Evolutionary conservation across 1,139 yeast genomes (phyloP).

Genomic region (Geotrichum restrictum): DNA sequence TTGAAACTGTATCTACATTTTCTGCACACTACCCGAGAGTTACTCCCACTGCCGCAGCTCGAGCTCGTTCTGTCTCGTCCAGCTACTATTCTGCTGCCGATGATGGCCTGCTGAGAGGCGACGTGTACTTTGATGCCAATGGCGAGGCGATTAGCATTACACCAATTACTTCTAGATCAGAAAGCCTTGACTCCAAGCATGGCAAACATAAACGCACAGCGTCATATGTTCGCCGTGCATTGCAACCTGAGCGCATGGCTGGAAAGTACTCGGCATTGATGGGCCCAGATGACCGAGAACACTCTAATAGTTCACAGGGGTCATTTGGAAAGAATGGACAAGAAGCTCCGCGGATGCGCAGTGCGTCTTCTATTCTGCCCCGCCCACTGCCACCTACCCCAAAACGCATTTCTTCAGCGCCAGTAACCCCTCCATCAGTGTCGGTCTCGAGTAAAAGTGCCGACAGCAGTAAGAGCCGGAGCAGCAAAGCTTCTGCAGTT

Average conservation of each 20-base stretch:
- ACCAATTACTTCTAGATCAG: conserved; percentile 5
- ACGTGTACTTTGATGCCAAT: conserved; percentile 3
- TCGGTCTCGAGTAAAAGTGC: neutral
- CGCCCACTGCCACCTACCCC: conserved; percentile 19
- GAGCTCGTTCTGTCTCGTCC: neutral
- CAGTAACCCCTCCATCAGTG: neutral
- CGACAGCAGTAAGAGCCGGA: neutral
- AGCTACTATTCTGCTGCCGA: neutral
- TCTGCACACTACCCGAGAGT: neutral
- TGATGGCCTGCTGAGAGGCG: neutral
- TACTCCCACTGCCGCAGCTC: neutral
- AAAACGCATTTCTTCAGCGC: conserved; percentile 1
- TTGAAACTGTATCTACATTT: neutral
- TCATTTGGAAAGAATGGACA: conserved; percentile 2
- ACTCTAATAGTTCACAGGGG: conserved; percentile 4
- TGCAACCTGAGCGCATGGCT: conserved; percentile 22
- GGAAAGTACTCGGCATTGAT: conserved; percentile 23
- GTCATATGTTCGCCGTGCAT: conserved; percentile 21
- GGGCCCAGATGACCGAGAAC: neutral
- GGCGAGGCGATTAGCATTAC: conserved; percentile 13
- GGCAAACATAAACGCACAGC: conserved; percentile 10
- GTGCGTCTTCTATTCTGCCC: conserved; percentile 5
- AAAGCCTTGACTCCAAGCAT: neutral
- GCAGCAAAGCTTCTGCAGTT: neutral
- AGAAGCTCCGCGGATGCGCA: conserved; percentile 10